Percentiles rank a stretch among this genome's conserved stretches.
Conservation (phyloP, 2,329 filamentous ascomycete species). For the Nothophoma quercina region DNA sequence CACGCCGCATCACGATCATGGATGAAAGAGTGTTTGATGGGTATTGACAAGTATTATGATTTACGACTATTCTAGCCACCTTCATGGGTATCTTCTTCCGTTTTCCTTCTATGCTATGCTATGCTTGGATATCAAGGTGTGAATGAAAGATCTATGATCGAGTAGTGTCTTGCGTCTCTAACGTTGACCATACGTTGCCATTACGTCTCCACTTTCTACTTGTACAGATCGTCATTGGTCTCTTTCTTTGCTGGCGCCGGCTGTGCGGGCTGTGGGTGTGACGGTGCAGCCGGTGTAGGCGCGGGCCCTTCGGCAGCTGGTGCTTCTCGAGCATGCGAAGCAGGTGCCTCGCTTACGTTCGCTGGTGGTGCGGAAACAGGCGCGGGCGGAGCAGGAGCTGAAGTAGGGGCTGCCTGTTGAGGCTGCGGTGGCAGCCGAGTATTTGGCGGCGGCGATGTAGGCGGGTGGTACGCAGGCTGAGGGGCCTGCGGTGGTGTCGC, state of each 20-base stretch:
- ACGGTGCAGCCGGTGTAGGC: slow-evolving; percentile 1
- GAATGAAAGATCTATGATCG: neutral
- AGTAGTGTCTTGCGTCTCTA: neutral
- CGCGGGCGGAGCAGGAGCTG: neutral
- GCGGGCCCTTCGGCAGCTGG: neutral
- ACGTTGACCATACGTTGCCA: neutral
- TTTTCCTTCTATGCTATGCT: slow-evolving; percentile 2
- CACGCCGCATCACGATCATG: no score
- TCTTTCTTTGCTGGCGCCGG: slow-evolving; percentile 20
- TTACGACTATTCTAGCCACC: slow-evolving; percentile 1
- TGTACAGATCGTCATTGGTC: slow-evolving; percentile 29
- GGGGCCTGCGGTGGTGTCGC: slow-evolving; percentile 18
- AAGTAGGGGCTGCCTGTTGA: slow-evolving; percentile 1
- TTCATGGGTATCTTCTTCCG: slow-evolving; percentile 9
- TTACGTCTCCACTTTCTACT: slow-evolving; percentile 11
- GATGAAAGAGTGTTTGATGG: no score
- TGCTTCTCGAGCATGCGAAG: neutral
- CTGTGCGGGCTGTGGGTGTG: slow-evolving; percentile 5
- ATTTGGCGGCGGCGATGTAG: slow-evolving; percentile 10
- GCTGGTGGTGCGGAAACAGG: slow-evolving; percentile 1
- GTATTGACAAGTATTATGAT: no score
- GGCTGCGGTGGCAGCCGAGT: slow-evolving; percentile 12
- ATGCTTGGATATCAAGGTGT: neutral
- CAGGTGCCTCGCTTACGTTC: slow-evolving; percentile 7
- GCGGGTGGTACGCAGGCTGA: slow-evolving; percentile 24